phyloP scores from a whole-genome alignment of 2,329 filamentous ascomycete species.

The Orbilia ellipsospora region DNA sequence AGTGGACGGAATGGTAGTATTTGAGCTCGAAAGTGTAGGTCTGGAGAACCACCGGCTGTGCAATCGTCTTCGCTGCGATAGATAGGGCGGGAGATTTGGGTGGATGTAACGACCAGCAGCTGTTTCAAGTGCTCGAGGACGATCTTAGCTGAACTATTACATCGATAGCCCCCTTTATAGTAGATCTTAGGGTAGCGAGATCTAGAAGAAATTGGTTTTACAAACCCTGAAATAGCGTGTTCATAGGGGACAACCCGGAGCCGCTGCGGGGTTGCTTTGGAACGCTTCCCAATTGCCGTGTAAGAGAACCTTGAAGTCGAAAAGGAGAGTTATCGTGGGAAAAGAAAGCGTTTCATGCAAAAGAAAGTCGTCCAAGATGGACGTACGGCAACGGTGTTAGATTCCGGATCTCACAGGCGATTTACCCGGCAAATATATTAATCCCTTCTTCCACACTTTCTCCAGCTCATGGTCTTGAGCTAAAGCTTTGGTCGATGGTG shows the following conservation, averaged over 20 bases:
- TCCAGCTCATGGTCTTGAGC: too few species aligned
- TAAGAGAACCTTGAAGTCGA: background rate
- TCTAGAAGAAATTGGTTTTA: slow-evolving; percentile 18
- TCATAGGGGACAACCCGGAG: slow-evolving; percentile 6
- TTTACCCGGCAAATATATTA: slow-evolving; percentile 46
- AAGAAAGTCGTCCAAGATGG: background rate
- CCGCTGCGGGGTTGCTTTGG: background rate
- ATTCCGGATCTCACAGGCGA: slow-evolving; percentile 21
- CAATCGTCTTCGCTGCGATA: slow-evolving; percentile 9
- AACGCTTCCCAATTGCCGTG: background rate
- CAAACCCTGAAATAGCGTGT: slow-evolving; percentile 12
- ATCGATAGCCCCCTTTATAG: background rate
- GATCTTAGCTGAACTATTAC: slow-evolving; percentile 17
- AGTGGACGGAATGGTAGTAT: slow-evolving; percentile 13
- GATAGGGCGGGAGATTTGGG: slow-evolving; percentile 8
- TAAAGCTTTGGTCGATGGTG: too few species aligned
- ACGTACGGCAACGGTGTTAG: slow-evolving; percentile 33
- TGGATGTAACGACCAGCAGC: slow-evolving; percentile 25
- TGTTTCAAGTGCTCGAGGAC: slow-evolving; percentile 13
- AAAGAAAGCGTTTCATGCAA: background rate
- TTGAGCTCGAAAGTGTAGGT: background rate
- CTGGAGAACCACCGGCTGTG: background rate
- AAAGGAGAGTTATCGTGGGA: background rate
- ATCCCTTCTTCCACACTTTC: background rate
- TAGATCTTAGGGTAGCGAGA: background rate